These are phyloP conservation scores for Castanospermum australe DNA, from an alignment of 306 rosid species.

Conservation along the genomic window DNA sequence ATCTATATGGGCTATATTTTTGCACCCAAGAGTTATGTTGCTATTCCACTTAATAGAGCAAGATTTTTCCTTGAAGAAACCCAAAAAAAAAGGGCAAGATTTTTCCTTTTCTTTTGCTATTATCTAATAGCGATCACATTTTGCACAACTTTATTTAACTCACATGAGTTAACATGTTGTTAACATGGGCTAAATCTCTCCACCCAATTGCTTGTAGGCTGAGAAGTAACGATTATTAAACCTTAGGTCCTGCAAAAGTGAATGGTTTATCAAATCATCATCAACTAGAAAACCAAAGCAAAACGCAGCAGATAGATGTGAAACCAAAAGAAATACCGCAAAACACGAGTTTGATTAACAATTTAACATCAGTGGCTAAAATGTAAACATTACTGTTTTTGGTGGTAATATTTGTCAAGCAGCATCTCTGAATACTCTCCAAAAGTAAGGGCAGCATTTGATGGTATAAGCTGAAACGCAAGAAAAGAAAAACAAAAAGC, in stretches of 20 bases:
- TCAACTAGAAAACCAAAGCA: background rate
- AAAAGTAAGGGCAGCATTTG: constrained; percentile 65
- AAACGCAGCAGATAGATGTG: background rate
- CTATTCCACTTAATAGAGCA: constrained; percentile 2
- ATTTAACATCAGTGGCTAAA: background rate
- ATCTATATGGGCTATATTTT: background rate
- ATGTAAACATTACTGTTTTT: constrained; percentile 33
- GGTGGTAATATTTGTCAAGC: constrained; percentile 82
- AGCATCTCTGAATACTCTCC: constrained; percentile 92
- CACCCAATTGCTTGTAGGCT: constrained; percentile 3
- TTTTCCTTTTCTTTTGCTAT: background rate
- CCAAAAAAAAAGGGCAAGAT: too few relatives aligned
- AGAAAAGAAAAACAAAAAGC: background rate
- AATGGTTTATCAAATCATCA: background rate
- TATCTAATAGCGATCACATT: background rate
- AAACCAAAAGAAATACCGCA: constrained; percentile 9
- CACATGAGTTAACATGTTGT: constrained; percentile 11
- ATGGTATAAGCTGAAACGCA: constrained; percentile 70
- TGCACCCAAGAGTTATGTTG: background rate
- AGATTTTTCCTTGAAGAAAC: background rate
- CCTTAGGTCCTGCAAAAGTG: constrained; percentile 24
- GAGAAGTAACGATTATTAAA: background rate
- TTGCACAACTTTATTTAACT: constrained; percentile 1
- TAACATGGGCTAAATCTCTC: background rate
- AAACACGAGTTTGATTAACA: constrained; percentile 2